Percentiles rank a stretch among this genome's conserved stretches.
These are phyloP conservation scores for Paramecium pentaurelia DNA, from an alignment of 73 alveolate species.

Conservation along the genomic window DNA sequence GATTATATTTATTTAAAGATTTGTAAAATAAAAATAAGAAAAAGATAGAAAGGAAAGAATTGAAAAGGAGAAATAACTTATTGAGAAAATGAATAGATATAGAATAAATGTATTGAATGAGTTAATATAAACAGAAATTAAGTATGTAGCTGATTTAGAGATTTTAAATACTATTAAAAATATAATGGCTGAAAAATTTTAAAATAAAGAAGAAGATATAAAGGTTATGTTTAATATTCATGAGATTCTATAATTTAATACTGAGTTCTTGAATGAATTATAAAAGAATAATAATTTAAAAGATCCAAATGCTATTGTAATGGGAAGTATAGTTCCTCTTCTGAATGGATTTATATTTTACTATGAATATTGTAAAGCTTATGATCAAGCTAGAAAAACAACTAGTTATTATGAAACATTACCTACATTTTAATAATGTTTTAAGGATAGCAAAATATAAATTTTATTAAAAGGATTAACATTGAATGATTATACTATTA, in stretches of 20 bases:
- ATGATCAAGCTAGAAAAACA: background rate
- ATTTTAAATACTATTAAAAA: background rate
- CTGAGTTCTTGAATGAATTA: background rate
- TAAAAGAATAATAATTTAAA: background rate
- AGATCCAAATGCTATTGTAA: background rate
- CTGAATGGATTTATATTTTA: background rate
- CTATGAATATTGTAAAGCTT: constrained; percentile 34
- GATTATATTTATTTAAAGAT: background rate
- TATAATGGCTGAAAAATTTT: background rate
- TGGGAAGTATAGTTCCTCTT: background rate
- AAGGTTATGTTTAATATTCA: background rate
- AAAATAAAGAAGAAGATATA: background rate
- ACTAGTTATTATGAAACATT: background rate
- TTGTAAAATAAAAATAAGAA: background rate
- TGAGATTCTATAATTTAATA: background rate
- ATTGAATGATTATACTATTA: background rate
- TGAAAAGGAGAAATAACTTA: background rate
- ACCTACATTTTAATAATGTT: background rate
- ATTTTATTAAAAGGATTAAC: background rate
- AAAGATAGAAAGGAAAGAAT: background rate
- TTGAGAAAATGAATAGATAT: background rate
- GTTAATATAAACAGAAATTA: background rate
- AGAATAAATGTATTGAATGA: constrained; percentile 14
- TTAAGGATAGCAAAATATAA: background rate
- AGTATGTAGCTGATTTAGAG: background rate